These are phyloP conservation scores for Pythium volutum DNA, from an alignment of 352 stramenopile genomes.

Conservation along the genomic window DNA sequence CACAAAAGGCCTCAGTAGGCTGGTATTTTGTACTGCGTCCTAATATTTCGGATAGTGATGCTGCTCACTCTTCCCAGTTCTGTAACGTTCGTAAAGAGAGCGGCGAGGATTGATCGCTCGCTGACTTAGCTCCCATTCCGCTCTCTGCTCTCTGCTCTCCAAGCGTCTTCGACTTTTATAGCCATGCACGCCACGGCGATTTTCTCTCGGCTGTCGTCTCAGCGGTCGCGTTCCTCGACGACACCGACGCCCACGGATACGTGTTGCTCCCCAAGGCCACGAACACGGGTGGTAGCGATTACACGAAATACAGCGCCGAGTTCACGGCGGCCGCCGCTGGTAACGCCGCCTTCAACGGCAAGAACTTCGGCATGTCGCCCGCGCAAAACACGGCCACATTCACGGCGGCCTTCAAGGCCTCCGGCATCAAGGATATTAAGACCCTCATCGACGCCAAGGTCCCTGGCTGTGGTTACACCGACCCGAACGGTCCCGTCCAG, in stretches of 20 bases:
- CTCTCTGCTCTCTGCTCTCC: too few relatives aligned
- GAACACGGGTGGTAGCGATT: slow-evolving; percentile 24
- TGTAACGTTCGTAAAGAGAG: too few relatives aligned
- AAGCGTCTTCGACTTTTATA: too few relatives aligned
- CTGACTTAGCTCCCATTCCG: too few relatives aligned
- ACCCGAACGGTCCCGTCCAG: slow-evolving; percentile 19
- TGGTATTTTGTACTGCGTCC: too few relatives aligned
- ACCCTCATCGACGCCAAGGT: slow-evolving; percentile 6
- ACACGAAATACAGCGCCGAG: slow-evolving; percentile 31
- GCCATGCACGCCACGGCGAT: too few relatives aligned
- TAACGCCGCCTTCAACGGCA: slow-evolving; percentile 29
- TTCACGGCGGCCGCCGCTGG: slow-evolving; percentile 24
- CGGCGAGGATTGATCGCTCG: too few relatives aligned
- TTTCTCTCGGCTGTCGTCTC: background rate
- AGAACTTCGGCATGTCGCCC: slow-evolving; percentile 28
- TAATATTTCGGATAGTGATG: too few relatives aligned
- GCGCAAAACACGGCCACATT: slow-evolving; percentile 12
- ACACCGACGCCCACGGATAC: slow-evolving; percentile 26
- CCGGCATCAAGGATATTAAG: slow-evolving; percentile 7
- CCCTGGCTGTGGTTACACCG: slow-evolving; percentile 11
- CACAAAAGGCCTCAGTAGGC: too few relatives aligned
- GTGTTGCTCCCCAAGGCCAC: slow-evolving; percentile 24
- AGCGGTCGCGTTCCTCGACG: background rate
- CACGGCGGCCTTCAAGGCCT: slow-evolving; percentile 10
- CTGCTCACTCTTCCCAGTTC: too few relatives aligned